phyloP scores from a whole-genome alignment of 225 moss, liverwort and hornwort species.

The Polytrichum formosum region DNA sequence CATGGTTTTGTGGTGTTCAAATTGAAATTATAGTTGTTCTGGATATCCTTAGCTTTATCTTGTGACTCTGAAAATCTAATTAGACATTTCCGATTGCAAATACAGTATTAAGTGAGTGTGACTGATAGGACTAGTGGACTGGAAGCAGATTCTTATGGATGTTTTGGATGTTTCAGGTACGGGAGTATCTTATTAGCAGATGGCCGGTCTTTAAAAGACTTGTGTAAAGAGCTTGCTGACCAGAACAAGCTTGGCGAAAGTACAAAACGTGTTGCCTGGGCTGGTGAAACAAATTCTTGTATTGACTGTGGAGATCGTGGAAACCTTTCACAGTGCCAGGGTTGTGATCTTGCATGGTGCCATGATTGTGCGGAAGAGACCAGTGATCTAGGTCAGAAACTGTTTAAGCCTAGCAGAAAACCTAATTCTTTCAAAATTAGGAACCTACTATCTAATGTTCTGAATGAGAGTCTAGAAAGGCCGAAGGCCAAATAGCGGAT shows the following conservation, averaged over 20 bases:
- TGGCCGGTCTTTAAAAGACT: slow-evolving; percentile 72
- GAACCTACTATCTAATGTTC: too few relatives aligned
- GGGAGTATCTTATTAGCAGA: slow-evolving; percentile 75
- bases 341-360: slow-evolving; percentile 53
- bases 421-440: too few relatives aligned
- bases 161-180: slow-evolving; percentile 38
- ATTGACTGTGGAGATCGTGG: slow-evolving; percentile 72
- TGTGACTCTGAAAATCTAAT: too few relatives aligned
- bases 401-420: not conserved
- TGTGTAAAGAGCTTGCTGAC: slow-evolving; percentile 62
- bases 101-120: too few relatives aligned
- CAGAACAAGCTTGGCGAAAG: slow-evolving; percentile 47
- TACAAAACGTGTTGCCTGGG: slow-evolving; percentile 28
- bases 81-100: too few relatives aligned
- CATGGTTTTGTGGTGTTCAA: too few relatives aligned
- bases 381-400: slow-evolving; percentile 48
- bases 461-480: too few relatives aligned
- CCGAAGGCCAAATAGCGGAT: too few relatives aligned
- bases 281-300: slow-evolving; percentile 59
- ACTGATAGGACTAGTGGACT: too few relatives aligned
- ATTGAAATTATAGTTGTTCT: too few relatives aligned
- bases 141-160: too few relatives aligned
- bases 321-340: slow-evolving; percentile 65
- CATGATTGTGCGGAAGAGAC: slow-evolving; percentile 43
- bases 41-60: too few relatives aligned